Evolutionary conservation across 805 yeast species (phyloP).

Genomic region (Starmerella floris): DNA sequence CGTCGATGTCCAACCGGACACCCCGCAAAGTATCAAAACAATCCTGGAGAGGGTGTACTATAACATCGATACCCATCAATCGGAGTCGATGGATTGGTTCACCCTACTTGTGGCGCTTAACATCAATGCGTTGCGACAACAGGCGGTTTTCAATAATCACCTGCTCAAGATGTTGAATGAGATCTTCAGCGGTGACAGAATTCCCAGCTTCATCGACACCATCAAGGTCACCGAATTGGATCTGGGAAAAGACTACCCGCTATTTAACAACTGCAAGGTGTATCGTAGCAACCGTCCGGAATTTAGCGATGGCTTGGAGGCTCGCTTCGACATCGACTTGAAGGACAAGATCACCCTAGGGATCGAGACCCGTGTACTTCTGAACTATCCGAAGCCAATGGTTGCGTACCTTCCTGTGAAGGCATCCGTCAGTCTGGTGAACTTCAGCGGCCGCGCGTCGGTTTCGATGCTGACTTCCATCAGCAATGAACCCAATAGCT

Average conservation of each 20-base stretch:
- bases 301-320: slow-evolving; percentile 38
- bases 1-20: slow-evolving; percentile 21
- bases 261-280: slow-evolving; percentile 87
- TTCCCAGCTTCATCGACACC: slow-evolving; percentile 71
- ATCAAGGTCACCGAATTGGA: slow-evolving; percentile 75
- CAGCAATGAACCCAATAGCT: neutral
- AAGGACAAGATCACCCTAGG: slow-evolving; percentile 74
- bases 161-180: slow-evolving; percentile 66
- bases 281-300: slow-evolving; percentile 14
- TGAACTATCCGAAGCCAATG: slow-evolving; percentile 68
- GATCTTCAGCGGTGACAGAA: slow-evolving; percentile 43
- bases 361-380: slow-evolving; percentile 56
- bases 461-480: slow-evolving; percentile 37
- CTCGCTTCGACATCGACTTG: slow-evolving; percentile 75
- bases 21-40: slow-evolving; percentile 24
- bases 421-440: slow-evolving; percentile 71
- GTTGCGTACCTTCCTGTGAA: slow-evolving; percentile 81
- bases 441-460: slow-evolving; percentile 81
- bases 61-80: slow-evolving; percentile 70
- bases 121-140: slow-evolving; percentile 73
- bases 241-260: slow-evolving; percentile 90
- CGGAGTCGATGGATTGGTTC: slow-evolving; percentile 95
- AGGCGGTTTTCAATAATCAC: slow-evolving; percentile 73
- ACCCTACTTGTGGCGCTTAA: slow-evolving; percentile 88
- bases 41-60: slow-evolving; percentile 86